Evolutionary conservation across 2,329 filamentous ascomycete species (phyloP).

Genomic region (Colletotrichum sp.): DNA sequence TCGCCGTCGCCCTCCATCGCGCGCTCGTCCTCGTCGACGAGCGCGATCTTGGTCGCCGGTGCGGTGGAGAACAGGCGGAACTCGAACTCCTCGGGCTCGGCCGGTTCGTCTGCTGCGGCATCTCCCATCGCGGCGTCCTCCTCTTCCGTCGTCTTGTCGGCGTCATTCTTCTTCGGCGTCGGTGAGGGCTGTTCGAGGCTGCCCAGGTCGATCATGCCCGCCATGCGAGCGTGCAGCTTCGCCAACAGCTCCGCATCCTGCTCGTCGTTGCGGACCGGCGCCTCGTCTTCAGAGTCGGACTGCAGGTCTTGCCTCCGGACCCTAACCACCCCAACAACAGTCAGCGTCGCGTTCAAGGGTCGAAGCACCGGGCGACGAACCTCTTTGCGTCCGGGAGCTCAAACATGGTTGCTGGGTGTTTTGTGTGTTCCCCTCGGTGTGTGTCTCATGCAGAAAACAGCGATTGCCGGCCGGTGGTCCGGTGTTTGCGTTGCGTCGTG

Average conservation of each 20-base stretch:
- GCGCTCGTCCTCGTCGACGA: constrained; percentile 47
- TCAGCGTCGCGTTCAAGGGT: not conserved
- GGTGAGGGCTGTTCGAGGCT: constrained; percentile 22
- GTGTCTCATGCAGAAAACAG: not conserved
- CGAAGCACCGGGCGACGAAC: constrained; percentile 34
- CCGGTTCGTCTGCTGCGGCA: not conserved
- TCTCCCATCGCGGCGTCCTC: constrained; percentile 24
- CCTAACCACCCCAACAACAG: not conserved
- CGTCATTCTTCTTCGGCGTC: constrained; percentile 8
- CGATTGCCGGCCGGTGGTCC: not conserved
- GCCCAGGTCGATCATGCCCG: constrained; percentile 48
- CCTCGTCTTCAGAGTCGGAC: constrained; percentile 35
- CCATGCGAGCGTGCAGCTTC: constrained; percentile 53
- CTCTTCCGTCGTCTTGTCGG: not conserved
- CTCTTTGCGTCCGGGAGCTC: constrained; percentile 58
- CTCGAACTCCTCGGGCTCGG: constrained; percentile 50
- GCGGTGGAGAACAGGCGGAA: constrained; percentile 63
- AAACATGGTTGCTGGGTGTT: constrained; percentile 45
- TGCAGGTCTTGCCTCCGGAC: constrained; percentile 61
- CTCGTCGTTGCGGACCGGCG: constrained; percentile 31
- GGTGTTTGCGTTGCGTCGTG: not conserved
- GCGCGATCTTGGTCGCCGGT: constrained; percentile 53
- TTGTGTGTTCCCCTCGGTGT: not conserved
- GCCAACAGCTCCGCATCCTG: constrained; percentile 45
- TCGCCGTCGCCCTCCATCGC: constrained; percentile 38